Evolutionary conservation across 2,329 filamentous ascomycete genomes (phyloP).

Genomic region (Phaeosphaeria sp.): DNA sequence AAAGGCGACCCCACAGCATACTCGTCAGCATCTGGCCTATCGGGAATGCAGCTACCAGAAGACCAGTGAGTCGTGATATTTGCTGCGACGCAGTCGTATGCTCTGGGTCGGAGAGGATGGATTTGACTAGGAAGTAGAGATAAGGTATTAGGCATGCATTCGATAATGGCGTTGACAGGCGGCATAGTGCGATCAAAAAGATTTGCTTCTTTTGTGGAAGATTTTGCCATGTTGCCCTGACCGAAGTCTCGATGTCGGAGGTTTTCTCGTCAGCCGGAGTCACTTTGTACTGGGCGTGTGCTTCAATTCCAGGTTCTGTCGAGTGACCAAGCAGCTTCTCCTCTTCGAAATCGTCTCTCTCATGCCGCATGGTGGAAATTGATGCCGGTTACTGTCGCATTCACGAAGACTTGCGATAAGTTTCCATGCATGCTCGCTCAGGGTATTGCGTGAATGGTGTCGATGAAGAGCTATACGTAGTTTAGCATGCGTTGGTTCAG

Average conservation of each 20-base stretch:
- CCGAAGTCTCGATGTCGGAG: background rate
- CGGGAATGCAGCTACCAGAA: conserved; percentile 79
- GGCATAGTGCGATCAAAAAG: conserved; percentile 75
- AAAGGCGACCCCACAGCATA: conserved; percentile 77
- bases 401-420: too few species aligned
- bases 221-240: conserved; percentile 68
- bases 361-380: conserved; percentile 7
- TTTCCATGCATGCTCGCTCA: too few species aligned
- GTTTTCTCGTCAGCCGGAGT: background rate
- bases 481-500: too few species aligned
- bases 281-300: background rate
- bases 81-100: conserved; percentile 63
- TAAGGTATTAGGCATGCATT: conserved; percentile 70
- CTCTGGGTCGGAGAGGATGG: conserved; percentile 58
- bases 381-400: background rate
- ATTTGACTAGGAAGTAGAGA: conserved; percentile 84
- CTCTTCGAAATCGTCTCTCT: conserved; percentile 13
- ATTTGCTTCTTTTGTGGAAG: conserved; percentile 79
- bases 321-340: conserved; percentile 21
- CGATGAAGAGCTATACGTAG: too few species aligned
- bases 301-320: background rate
- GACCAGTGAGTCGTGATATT: conserved; percentile 76
- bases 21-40: conserved; percentile 81
- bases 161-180: conserved; percentile 79
- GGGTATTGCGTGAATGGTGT: too few species aligned